Evolutionary conservation across 495 filamentous ascomycete genomes (phyloP).

Genomic region (Trypethelium eluteriae): DNA sequence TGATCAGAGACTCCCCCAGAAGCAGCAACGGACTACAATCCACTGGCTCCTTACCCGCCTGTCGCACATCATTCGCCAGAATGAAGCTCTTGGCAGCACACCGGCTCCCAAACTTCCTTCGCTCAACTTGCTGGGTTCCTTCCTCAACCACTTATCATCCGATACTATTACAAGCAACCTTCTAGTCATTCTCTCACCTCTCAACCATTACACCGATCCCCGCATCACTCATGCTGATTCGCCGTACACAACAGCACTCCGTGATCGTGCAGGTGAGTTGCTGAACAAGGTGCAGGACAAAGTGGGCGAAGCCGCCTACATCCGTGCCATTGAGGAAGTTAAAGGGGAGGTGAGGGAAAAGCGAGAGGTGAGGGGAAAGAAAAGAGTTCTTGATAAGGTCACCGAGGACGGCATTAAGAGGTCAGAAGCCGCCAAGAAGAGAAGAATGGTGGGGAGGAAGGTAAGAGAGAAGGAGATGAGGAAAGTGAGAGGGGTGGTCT

Average conservation of each 20-base stretch:
- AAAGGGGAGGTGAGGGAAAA: constrained; percentile 59
- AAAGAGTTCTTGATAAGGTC: constrained; percentile 81
- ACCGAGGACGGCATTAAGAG: constrained; percentile 59
- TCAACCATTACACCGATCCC: constrained; percentile 76
- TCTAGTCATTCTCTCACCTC: constrained; percentile 62
- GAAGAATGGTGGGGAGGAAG: constrained; percentile 78
- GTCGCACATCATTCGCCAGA: constrained; percentile 68
- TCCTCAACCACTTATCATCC: constrained; percentile 49
- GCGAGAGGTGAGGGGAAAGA: constrained; percentile 63
- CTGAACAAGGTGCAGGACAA: constrained; percentile 71
- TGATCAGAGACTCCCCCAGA: constrained; percentile 21
- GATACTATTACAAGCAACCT: constrained; percentile 52
- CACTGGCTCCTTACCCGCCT: constrained; percentile 67
- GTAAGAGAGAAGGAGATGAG: constrained; percentile 64
- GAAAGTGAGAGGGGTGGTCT: not conserved
- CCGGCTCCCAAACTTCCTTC: constrained; percentile 53
- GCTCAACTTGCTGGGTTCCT: constrained; percentile 60
- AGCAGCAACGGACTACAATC: constrained; percentile 44
- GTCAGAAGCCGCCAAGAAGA: constrained; percentile 68
- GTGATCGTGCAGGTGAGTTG: constrained; percentile 60
- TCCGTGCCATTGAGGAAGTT: constrained; percentile 58
- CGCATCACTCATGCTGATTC: constrained; percentile 59
- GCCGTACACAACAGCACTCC: constrained; percentile 56
- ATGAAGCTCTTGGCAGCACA: constrained; percentile 49
- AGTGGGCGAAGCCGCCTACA: constrained; percentile 72